Percentiles rank a stretch among this genome's conserved stretches.
phyloP scores from a whole-genome alignment of 2,329 filamentous ascomycete genomes.

The Lecanicillium sp. region DNA sequence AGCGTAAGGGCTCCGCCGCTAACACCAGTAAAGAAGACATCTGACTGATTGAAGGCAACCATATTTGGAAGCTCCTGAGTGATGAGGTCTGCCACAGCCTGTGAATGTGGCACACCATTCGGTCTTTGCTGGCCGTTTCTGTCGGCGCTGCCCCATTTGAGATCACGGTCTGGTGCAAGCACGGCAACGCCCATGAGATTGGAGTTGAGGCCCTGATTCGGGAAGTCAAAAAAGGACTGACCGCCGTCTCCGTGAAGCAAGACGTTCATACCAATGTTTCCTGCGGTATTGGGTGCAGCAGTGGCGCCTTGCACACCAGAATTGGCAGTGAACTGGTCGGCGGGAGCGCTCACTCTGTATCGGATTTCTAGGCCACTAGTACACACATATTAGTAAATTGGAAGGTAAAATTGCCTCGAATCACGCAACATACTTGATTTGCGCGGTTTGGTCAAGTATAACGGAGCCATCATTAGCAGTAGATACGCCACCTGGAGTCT shows the following conservation, averaged over 20 bases:
- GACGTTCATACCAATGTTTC: conserved; percentile 43
- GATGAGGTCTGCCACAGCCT: conserved; percentile 46
- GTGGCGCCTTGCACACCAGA: conserved; percentile 39
- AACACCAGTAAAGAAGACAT: conserved; percentile 51
- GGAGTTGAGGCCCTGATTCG: conserved; percentile 42
- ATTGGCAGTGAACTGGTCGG: conserved; percentile 40
- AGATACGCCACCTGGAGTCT: too few species aligned
- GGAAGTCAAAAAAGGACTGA: conserved; percentile 50
- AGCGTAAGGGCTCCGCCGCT: conserved; percentile 46
- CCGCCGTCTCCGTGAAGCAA: conserved; percentile 53
- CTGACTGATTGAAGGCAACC: conserved; percentile 41
- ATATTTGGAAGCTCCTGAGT: conserved; percentile 39
- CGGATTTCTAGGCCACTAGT: conserved; percentile 42
- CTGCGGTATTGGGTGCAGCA: conserved; percentile 19
- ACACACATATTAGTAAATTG: not conserved
- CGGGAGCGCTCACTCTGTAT: conserved; percentile 47
- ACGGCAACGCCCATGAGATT: conserved; percentile 44
- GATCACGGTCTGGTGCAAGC: conserved; percentile 43
- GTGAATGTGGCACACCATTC: conserved; percentile 46
- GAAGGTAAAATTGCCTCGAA: conserved; percentile 8
- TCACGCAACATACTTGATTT: conserved; percentile 38
- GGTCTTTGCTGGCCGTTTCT: conserved; percentile 38
- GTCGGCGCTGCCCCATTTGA: conserved; percentile 49
- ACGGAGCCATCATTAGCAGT: conserved; percentile 43
- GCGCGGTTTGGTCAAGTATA: conserved; percentile 46